Evolutionary conservation across 1,284 basidiomycete species (phyloP), one percentile per base, ranked within the genome.

Genomic region (Microstroma glucosiphilum): DNA sequence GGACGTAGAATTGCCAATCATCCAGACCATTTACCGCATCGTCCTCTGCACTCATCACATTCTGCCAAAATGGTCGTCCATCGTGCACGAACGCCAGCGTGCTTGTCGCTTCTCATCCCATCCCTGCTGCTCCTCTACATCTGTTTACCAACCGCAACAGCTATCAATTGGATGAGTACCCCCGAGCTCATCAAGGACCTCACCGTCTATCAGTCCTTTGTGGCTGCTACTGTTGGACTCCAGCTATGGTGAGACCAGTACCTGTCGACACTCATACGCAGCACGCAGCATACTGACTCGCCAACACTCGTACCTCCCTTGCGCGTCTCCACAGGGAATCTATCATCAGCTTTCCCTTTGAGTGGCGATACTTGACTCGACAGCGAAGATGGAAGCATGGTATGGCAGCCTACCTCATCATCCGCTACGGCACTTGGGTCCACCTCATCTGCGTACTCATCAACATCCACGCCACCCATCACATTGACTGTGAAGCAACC

Each of bases 381-480:
- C 19, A 26, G 51, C 21, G 13, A 15, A 2, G 13, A 13, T 54
- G 51, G 51, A 19, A 25, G 13, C 51, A 54, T 23, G 51, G 51
- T 8, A 54, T 54, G 51, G 13, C 26, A 17, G 51, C 51, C 13
- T 54, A 54, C 19, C 13, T 54, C 13, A 25, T 54, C 51, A 54
- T 54, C 21, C n/a, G 51, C n/a, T 54, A 54, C 51, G n/a, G 21
- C 13, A 54, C 51, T 13, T 54, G 51, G 51, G 19, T 25, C 7
- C 13, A 19, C 13, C 51, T 54, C 21, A 54, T 54, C 2, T 26
- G 21, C n/a, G 26, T 25, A 4, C 21, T 26, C 21, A 54, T 54
- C 51, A 54, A 54, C 13, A 54, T 54, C 6, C 15, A 25, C 17
- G 19, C 51, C 21, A 17, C 15, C 8, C 13, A 26, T 7, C 51